Evolutionary conservation across 2,329 filamentous ascomycete species (phyloP).

Genomic region (Waltergamsia citrina): DNA sequence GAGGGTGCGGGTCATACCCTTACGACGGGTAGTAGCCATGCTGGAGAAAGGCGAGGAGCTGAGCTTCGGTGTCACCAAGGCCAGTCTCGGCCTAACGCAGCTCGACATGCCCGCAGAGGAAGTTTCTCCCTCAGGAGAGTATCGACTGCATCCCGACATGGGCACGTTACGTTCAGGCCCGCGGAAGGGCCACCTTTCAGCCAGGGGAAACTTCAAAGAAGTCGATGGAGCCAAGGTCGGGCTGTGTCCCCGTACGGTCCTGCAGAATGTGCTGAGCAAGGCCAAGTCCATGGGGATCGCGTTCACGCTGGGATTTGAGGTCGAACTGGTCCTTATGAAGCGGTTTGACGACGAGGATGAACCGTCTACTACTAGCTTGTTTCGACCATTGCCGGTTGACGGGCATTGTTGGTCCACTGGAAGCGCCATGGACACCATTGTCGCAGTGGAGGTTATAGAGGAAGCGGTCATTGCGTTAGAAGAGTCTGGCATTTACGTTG

Average conservation of each 20-base stretch:
- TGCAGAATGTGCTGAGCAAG: conserved; percentile 43
- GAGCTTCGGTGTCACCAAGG: conserved; percentile 53
- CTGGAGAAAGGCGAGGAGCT: conserved; percentile 20
- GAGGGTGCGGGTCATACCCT: conserved; percentile 43
- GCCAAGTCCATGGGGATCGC: conserved; percentile 39
- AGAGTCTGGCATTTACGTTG: conserved; percentile 52
- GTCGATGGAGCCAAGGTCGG: conserved; percentile 36
- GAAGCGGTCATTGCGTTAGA: conserved; percentile 55
- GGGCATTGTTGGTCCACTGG: conserved; percentile 62
- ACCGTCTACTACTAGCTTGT: conserved; percentile 19
- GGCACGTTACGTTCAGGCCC: conserved; percentile 50
- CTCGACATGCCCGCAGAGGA: conserved; percentile 18
- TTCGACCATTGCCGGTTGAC: conserved; percentile 34
- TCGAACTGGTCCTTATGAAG: conserved; percentile 66
- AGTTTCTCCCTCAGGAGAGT: conserved; percentile 47
- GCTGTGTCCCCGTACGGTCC: conserved; percentile 56
- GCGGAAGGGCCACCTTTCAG: conserved; percentile 50
- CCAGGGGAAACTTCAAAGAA: conserved; percentile 57
- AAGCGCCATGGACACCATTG: conserved; percentile 41
- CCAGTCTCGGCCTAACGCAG: conserved; percentile 57
- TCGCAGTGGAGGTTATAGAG: conserved; percentile 47
- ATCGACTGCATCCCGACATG: conserved; percentile 57
- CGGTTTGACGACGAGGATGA: conserved; percentile 18
- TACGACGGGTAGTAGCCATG: conserved; percentile 36
- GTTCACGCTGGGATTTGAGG: conserved; percentile 69